These are phyloP conservation scores for Misopates orontium DNA, from an alignment of 257 asterid species.

Conservation along the genomic window DNA sequence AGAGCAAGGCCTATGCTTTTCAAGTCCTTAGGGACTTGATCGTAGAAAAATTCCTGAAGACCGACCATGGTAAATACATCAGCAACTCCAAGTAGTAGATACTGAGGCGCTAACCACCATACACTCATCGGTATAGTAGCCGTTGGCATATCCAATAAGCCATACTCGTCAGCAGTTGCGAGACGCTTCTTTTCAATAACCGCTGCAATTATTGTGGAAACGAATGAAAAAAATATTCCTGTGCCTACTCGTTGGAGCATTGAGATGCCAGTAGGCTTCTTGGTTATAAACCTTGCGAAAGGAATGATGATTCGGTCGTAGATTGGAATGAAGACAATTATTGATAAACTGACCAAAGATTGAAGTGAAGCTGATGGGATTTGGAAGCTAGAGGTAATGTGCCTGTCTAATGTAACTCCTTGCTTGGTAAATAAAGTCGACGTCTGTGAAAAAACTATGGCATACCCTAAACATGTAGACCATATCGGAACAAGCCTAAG, in stretches of 20 bases:
- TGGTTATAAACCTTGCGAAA: slow-evolving; percentile 13
- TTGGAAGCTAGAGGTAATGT: slow-evolving; percentile 14
- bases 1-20: slow-evolving; percentile 38
- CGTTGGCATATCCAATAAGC: slow-evolving; percentile 29
- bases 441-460: slow-evolving; percentile 12
- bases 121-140: slow-evolving; percentile 39
- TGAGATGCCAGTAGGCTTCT: slow-evolving; percentile 31
- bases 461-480: slow-evolving; percentile 13
- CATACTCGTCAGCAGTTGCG: slow-evolving; percentile 22
- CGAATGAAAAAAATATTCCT: slow-evolving; percentile 22
- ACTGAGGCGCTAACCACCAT: slow-evolving; percentile 44
- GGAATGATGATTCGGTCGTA: slow-evolving; percentile 26
- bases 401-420: slow-evolving; percentile 21
- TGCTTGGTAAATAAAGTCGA: slow-evolving; percentile 22
- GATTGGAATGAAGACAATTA: slow-evolving; percentile 23
- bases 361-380: slow-evolving; percentile 21
- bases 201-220: slow-evolving; percentile 29
- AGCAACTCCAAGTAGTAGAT: slow-evolving; percentile 25
- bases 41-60: slow-evolving; percentile 28
- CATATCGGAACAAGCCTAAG: slow-evolving; percentile 21
- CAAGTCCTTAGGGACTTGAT: slow-evolving; percentile 34
- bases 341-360: slow-evolving; percentile 12
- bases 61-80: slow-evolving; percentile 21
- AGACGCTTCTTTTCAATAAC: slow-evolving; percentile 13
- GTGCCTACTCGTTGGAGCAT: slow-evolving; percentile 31